Evolutionary conservation across 2,329 filamentous ascomycete species (phyloP), one percentile per base, ranked within the genome.

Genomic region (Rhynchosporium agropyri): DNA sequence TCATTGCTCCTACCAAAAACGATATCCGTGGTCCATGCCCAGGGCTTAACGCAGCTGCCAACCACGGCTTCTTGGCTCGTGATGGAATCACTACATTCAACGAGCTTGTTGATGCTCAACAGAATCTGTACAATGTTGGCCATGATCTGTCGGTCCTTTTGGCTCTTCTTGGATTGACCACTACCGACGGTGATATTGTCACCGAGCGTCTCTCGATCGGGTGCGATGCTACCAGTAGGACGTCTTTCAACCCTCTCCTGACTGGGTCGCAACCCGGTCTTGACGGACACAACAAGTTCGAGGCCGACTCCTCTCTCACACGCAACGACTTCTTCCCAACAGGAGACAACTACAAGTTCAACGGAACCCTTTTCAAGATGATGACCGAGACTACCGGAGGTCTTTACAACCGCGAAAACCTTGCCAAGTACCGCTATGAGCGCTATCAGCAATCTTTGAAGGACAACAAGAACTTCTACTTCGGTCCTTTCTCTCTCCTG

Each of bases 11-110:
- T n/a, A 63, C 65, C 0, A 55, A 58, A 13, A 62, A 58, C 13
- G 79, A 80, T 62, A 77, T 80, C 53, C 74, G 76, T 56, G 77
- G 76, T 7, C 76, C 75, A 31, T 78, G 77, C 63, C 77, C 77
- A 0, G 76, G 76, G 40, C 65, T 79, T 31, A 79, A 79, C 65
- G 75, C 76, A 8, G 67, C 78, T 38, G 77, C 77, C 48, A 78
- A 78, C 51, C 76, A 78, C 68, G 74, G 71, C 26, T 78, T 78
- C 62, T 75, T 78, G 29, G 73, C 76, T 13, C 76, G 74, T 15
- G 74, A 75, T 63, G 77, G 77, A 8, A 73, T 78, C 20, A 63
- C 66, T 13, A 72, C 68, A 6, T 71, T 67, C 59, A 66, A 66
- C 50, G 69, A 71, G 53, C 65, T 71, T 5, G 68, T 71, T 26